Evolutionary conservation across 106 monocot species (phyloP).

Genomic region (Iris macrosiphon): DNA sequence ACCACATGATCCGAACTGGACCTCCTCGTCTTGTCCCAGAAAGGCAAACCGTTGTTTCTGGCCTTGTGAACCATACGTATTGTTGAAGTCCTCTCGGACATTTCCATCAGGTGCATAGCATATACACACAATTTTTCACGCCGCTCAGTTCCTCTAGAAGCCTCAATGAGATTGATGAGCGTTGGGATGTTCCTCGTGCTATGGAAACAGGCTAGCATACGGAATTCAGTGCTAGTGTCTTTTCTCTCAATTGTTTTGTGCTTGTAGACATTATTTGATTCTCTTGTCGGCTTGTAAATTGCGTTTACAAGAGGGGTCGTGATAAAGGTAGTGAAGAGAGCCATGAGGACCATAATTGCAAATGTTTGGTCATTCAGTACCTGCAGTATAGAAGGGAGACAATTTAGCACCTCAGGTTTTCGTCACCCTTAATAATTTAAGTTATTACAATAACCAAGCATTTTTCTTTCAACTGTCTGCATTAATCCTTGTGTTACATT

Average conservation of each 20-base stretch:
- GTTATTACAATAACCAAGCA: too few relatives aligned
- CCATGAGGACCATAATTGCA: constrained; percentile 28
- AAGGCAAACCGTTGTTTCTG: constrained; percentile 9
- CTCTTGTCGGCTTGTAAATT: constrained; percentile 22
- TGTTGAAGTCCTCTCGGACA: constrained; percentile 19
- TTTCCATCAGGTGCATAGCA: constrained; percentile 28
- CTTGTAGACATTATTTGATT: constrained; percentile 10
- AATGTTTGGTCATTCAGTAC: constrained; percentile 27
- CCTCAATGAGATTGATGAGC: constrained; percentile 29
- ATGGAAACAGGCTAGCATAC: constrained; percentile 32
- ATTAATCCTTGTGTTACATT: too few relatives aligned
- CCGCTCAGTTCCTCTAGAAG: constrained; percentile 15
- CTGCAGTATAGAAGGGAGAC: background rate
- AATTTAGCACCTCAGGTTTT: background rate
- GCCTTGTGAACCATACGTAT: constrained; percentile 26
- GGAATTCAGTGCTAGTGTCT: constrained; percentile 3
- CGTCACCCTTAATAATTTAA: too few relatives aligned
- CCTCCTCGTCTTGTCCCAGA: constrained; percentile 13
- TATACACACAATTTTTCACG: constrained; percentile 17
- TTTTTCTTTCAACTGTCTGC: too few relatives aligned
- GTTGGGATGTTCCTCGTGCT: constrained; percentile 24
- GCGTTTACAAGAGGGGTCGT: constrained; percentile 18
- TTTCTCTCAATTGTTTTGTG: constrained; percentile 19
- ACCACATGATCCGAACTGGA: constrained; percentile 10
- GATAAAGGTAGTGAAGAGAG: constrained; percentile 22